These are phyloP conservation scores for Calycina herbarum DNA, from an alignment of 2,329 filamentous ascomycete species.

Conservation along the genomic window DNA sequence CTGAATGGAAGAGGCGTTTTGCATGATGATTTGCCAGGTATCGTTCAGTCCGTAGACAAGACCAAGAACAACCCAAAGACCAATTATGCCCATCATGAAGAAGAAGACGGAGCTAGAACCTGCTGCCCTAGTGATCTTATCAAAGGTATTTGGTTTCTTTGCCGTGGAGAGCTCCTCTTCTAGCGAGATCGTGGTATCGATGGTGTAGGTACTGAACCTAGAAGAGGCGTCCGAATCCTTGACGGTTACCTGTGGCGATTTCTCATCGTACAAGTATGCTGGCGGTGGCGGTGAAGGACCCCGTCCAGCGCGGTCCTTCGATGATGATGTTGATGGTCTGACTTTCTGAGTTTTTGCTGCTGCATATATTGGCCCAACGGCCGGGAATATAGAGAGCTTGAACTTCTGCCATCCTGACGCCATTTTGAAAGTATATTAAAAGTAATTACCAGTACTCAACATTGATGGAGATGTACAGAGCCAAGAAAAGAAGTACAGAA, in stretches of 20 bases:
- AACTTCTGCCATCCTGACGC: constrained; percentile 17
- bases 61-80: constrained; percentile 37
- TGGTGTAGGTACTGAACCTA: neutral
- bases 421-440: constrained; percentile 16
- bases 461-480: neutral
- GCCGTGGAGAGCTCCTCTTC: constrained; percentile 11
- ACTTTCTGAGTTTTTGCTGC: constrained; percentile 24
- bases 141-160: constrained; percentile 28
- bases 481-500: neutral
- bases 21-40: constrained; percentile 41
- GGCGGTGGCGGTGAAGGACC: constrained; percentile 14
- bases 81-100: constrained; percentile 37
- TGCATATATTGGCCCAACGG: constrained; percentile 19
- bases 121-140: constrained; percentile 32
- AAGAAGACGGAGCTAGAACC: constrained; percentile 35
- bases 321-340: neutral
- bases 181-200: neutral
- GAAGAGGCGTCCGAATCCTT: neutral
- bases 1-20: constrained; percentile 41
- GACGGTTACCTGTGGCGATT: neutral
- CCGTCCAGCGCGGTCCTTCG: neutral
- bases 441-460: neutral
- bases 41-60: constrained; percentile 37
- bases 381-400: constrained; percentile 22
- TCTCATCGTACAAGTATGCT: constrained; percentile 7